Percentiles rank a stretch among this genome's conserved stretches.
phyloP scores from a whole-genome alignment of 2,329 filamentous ascomycete species.

The Cercospora sojina region DNA sequence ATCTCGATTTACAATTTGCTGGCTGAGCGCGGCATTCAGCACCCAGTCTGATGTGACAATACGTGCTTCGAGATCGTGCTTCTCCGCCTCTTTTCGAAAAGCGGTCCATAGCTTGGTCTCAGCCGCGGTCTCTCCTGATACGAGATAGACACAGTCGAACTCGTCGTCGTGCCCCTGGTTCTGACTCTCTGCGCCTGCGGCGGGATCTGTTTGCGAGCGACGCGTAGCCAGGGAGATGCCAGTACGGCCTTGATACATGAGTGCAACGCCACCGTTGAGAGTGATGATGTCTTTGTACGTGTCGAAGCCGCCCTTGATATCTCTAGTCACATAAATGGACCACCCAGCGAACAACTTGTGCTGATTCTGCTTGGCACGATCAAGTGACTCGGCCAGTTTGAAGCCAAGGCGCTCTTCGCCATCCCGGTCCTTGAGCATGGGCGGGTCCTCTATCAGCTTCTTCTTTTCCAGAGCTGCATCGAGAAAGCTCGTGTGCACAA shows the following conservation, averaged over 20 bases:
- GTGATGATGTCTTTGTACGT: constrained; percentile 83
- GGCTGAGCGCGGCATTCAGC: constrained; percentile 82
- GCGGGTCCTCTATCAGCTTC: constrained; percentile 60
- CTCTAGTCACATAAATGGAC: constrained; percentile 79
- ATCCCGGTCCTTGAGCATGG: constrained; percentile 64
- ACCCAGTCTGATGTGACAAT: constrained; percentile 89
- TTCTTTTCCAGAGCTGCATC: constrained; percentile 71
- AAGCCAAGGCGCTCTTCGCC: constrained; percentile 72
- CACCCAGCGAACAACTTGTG: constrained; percentile 72
- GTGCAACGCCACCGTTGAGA: constrained; percentile 83
- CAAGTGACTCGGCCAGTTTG: constrained; percentile 65
- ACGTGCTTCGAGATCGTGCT: constrained; percentile 74
- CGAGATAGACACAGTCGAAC: constrained; percentile 65
- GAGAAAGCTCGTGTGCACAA: constrained; percentile 77
- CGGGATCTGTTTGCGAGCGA: constrained; percentile 54
- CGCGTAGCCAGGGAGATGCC: constrained; percentile 56
- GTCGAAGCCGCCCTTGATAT: constrained; percentile 76
- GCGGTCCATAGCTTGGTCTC: constrained; percentile 76
- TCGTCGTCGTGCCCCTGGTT: constrained; percentile 60
- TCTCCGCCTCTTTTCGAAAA: constrained; percentile 75
- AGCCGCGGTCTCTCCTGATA: constrained; percentile 65
- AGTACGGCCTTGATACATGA: constrained; percentile 67
- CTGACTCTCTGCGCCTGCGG: constrained; percentile 55
- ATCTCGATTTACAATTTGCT: constrained; percentile 58
- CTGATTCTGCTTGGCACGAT: constrained; percentile 71